Evolutionary conservation across 177 flowering plant genomes (phyloP).

Genomic region (Vitis hybrid): DNA sequence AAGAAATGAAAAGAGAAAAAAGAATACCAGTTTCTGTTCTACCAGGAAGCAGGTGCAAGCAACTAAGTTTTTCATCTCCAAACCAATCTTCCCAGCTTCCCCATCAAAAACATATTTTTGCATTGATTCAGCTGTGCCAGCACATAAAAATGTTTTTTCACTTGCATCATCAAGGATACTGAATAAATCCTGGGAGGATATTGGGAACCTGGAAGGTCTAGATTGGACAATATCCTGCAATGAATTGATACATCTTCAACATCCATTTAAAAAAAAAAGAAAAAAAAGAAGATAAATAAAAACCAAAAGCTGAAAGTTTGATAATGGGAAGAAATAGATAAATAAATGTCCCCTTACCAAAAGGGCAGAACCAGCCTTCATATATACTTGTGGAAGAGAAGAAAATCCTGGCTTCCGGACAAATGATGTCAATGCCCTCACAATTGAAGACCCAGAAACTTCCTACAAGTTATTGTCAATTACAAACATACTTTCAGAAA

Average conservation of each 20-base stretch:
- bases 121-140: slow-evolving; percentile 64
- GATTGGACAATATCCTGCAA: slow-evolving; percentile 75
- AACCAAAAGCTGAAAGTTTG: background rate
- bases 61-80: slow-evolving; percentile 73
- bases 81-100: slow-evolving; percentile 70
- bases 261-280: background rate
- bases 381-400: slow-evolving; percentile 59
- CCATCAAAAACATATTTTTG: slow-evolving; percentile 82
- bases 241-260: slow-evolving; percentile 3
- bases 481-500: background rate
- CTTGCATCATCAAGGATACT: slow-evolving; percentile 84
- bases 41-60: slow-evolving; percentile 81
- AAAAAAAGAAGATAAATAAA: background rate
- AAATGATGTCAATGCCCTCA: slow-evolving; percentile 55
- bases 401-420: slow-evolving; percentile 58
- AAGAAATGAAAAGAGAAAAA: background rate
- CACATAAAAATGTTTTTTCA: slow-evolving; percentile 79
- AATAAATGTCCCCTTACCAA: slow-evolving; percentile 39
- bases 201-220: slow-evolving; percentile 64
- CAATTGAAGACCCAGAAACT: slow-evolving; percentile 63
- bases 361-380: slow-evolving; percentile 73
- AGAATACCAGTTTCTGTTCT: slow-evolving; percentile 80
- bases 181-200: slow-evolving; percentile 69
- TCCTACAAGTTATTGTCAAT: slow-evolving; percentile 39
- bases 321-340: background rate